Base-by-base conservation (phyloP, 2,329 filamentous ascomycete species). In the Botrytis elliptica region DNA sequence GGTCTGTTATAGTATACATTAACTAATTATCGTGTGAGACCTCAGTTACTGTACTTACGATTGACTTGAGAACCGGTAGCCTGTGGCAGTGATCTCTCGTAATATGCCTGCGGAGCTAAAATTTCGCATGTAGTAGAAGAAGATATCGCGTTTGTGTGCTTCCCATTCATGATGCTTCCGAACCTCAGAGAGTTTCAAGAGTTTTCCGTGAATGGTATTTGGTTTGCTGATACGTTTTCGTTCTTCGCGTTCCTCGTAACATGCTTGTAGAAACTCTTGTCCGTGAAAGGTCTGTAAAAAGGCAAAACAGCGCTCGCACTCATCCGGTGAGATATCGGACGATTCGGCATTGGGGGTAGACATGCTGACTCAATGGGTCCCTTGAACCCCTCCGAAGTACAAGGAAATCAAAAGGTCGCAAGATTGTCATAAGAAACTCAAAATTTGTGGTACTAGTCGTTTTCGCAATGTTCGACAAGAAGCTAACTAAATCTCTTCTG, bases 231-330 rank as follows among this genome's bases (percentile, higher is more conserved):
- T 71, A 12, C 70, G 70, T 66, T 46, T 64, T 40, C 52, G 44
- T n/a, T 55, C 22, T 36, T 71, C 59, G 22, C 59, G 57, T 29
- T 71, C 33, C 55, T 71, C 69, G 25, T 71, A 71, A 42, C 59
- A 64, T 64, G 44, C 14, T 33, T 71, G 69, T 18, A 71, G 22
- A 44, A 64, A 71, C 49, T 29, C 44, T 52, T 71, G 57, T 18
- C 69, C 69, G 36, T 36, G 22, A 22, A 38, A 22, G 20, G 69
- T 64, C 6, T 71, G 57, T 40, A 71, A 46, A 42, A 71, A 63
- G 12, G 69, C 44, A 52, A 71, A 71, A 44, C 59, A 71, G 38
- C 69, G 69, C 29, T 71, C 69, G 46, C 57, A 63, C 20, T 71
- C 42, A 18, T 64, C n/a, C 14, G 10, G 7, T 18, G 59, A 64